phyloP scores from a whole-genome alignment of 2,329 filamentous ascomycete genomes.

The Fusarium sp. region DNA sequence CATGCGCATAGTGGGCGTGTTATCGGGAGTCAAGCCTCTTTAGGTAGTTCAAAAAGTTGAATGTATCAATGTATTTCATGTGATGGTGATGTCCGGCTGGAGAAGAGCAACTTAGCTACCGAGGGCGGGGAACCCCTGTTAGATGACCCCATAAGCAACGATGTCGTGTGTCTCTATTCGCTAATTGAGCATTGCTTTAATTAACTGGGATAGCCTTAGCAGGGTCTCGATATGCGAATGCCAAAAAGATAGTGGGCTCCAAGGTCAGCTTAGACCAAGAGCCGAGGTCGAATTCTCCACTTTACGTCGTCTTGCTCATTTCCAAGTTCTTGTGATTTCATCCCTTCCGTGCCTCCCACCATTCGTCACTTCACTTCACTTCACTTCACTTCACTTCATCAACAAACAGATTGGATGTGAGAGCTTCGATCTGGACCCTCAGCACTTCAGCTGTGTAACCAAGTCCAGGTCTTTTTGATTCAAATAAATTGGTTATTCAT shows the following conservation, averaged over 20 bases:
- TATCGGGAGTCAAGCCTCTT: slow-evolving; percentile 1
- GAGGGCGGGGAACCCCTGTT: slow-evolving; percentile 40
- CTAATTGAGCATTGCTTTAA: slow-evolving; percentile 24
- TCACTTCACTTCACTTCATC: background rate
- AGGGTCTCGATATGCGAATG: slow-evolving; percentile 25
- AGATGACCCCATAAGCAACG: background rate
- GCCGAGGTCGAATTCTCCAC: slow-evolving; percentile 37
- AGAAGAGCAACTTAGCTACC: slow-evolving; percentile 7
- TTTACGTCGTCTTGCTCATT: slow-evolving; percentile 38
- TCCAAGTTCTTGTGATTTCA: slow-evolving; percentile 40
- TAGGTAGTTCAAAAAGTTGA: background rate
- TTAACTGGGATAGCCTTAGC: slow-evolving; percentile 30
- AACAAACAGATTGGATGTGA: slow-evolving; percentile 20
- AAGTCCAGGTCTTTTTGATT: background rate
- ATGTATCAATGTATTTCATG: slow-evolving; percentile 13
- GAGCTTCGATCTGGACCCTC: slow-evolving; percentile 19
- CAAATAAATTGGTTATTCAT: background rate
- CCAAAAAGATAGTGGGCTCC: slow-evolving; percentile 4
- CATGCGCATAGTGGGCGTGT: background rate
- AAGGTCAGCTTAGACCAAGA: slow-evolving; percentile 13
- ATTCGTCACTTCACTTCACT: background rate
- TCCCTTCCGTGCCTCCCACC: slow-evolving; percentile 20
- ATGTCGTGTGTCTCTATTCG: slow-evolving; percentile 12
- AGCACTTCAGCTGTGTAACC: slow-evolving; percentile 17
- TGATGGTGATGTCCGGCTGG: slow-evolving; percentile 19